Percentiles rank a stretch among this genome's conserved stretches.
phyloP scores from a whole-genome alignment of 2,329 filamentous ascomycete species.

The Diplodia scrobiculata region DNA sequence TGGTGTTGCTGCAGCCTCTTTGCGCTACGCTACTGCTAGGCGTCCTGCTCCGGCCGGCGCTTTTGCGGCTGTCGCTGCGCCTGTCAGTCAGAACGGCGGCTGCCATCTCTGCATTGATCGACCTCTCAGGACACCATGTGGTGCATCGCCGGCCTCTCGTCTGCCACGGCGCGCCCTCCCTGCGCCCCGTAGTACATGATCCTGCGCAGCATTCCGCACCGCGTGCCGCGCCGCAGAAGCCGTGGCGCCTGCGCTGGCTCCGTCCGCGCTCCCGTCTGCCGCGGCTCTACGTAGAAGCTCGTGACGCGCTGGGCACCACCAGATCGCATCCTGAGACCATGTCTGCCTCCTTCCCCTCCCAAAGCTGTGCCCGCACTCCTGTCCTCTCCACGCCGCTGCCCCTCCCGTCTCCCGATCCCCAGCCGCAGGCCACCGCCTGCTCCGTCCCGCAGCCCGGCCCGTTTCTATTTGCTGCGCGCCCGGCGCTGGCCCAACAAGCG shows the following conservation, averaged over 20 bases:
- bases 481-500: constrained; percentile 29
- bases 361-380: not conserved
- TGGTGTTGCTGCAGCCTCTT: constrained; percentile 19
- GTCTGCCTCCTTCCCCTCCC: constrained; percentile 15
- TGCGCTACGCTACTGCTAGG: not conserved
- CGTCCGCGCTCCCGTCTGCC: constrained; percentile 4
- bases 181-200: not conserved
- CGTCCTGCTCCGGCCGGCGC: constrained; percentile 7
- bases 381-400: constrained; percentile 12
- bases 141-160: not conserved
- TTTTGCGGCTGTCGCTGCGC: not conserved
- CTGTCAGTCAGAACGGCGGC: not conserved
- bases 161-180: not conserved
- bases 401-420: constrained; percentile 1
- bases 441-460: constrained; percentile 2
- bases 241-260: not conserved
- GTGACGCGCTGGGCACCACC: constrained; percentile 28
- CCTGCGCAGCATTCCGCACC: not conserved
- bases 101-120: not conserved
- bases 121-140: not conserved
- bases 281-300: constrained; percentile 21
- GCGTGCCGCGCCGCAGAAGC: not conserved
- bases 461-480: constrained; percentile 1
- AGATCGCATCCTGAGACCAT: constrained; percentile 23
- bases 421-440: constrained; percentile 12